Base-by-base conservation (phyloP, 148 eudicot species). In the Chenopodium formosanum region DNA sequence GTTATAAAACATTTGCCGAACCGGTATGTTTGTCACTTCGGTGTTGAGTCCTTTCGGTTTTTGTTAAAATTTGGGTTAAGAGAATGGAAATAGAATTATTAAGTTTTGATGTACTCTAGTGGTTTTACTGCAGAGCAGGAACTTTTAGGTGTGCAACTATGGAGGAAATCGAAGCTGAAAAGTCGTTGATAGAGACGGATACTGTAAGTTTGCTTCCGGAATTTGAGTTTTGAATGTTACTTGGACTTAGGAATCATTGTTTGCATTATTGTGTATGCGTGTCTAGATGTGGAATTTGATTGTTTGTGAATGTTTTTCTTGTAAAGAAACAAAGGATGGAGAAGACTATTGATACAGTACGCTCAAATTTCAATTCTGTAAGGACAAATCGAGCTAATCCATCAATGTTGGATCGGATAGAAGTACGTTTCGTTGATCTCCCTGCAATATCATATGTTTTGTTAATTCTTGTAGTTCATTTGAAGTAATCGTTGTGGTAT, bases 241-340 rank as follows among this genome's bases (percentile, higher is more conserved):
- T 5, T 50, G 6, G 17, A 29, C 34, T 47, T 27, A 52, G 29
- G 23, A n/a, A 19, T n/a, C 11, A 9, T 47, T 72, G 3, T 75
- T 56, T 76, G 25, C 47, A 63, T 13, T 48, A 7, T 68, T 74
- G 25, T 75, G 60, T 68, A 37, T 70, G 65, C 52, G 73, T 76
- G 46, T 23, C 50, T 22, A 56, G 65, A 65, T 40, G 58, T 68
- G n/a, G 50, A 11, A 58, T 25, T 50, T 46, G 73, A 50, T 65
- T 17, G 58, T 64, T 78, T 62, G 79, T 63, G 46, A 58, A n/a
- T 69, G 62, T 85, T 44, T 82, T 82, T 9, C 68, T n/a, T 80
- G 11, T 1, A 7, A 74, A 96, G 99, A 96, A 89, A 90, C 91
- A 90, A 89, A 96, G 90, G 90, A 96, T 96, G 99, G 99, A 94